Conservation (phyloP, 2,329 filamentous ascomycete species). For the Microcyclospora pomicola region DNA sequence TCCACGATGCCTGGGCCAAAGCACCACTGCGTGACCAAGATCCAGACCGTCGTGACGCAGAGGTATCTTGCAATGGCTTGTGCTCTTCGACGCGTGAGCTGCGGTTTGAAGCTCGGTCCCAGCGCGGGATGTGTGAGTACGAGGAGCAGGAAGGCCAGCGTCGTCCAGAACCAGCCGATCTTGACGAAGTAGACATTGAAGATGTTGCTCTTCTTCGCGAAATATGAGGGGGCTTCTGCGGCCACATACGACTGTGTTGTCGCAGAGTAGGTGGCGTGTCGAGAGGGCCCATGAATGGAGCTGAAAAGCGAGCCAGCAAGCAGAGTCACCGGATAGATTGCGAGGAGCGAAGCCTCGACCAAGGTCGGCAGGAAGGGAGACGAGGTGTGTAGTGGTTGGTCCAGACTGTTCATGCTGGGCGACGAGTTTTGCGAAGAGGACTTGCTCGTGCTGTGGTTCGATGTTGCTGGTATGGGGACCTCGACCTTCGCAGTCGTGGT, state of each 20-base stretch:
- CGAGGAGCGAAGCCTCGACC: constrained; percentile 50
- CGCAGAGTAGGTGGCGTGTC: constrained; percentile 46
- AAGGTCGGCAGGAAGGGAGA: constrained; percentile 56
- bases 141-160: constrained; percentile 57
- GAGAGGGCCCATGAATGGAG: constrained; percentile 62
- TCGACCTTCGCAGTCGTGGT: constrained; percentile 10
- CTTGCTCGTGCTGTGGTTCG: constrained; percentile 4
- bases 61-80: constrained; percentile 55
- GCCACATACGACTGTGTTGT: constrained; percentile 48
- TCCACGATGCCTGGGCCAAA: constrained; percentile 88
- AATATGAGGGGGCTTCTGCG: constrained; percentile 60
- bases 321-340: constrained; percentile 64
- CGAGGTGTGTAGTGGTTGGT: constrained; percentile 4
- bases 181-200: constrained; percentile 94
- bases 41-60: constrained; percentile 64
- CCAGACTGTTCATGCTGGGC: constrained; percentile 4
- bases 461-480: constrained; percentile 8
- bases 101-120: constrained; percentile 27
- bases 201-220: constrained; percentile 83
- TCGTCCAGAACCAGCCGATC: constrained; percentile 86
- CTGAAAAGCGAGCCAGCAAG: constrained; percentile 72
- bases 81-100: constrained; percentile 33
- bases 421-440: neutral
- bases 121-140: constrained; percentile 51
- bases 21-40: constrained; percentile 87